A percentile compares a stretch with the other conserved stretches of the same genome.
Conservation (phyloP, 345 rosid genomes). For the Reutealis trisperma region DNA sequence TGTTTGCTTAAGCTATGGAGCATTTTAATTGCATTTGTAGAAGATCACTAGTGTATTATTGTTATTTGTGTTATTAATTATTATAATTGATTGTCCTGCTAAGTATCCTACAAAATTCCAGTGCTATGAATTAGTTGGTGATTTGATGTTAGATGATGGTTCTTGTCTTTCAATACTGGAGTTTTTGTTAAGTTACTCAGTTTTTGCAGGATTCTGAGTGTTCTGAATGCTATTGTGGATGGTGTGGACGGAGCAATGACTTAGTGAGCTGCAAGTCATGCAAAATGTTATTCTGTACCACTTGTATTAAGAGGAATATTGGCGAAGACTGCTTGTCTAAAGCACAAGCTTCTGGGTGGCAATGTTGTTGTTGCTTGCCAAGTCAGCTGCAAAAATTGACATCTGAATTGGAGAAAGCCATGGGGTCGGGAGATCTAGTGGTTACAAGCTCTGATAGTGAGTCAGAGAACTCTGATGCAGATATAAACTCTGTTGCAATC, state of each 20-base stretch:
- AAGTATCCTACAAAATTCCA: not conserved
- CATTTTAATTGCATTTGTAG: not conserved
- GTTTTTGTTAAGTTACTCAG: constrained; percentile 19
- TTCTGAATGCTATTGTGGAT: constrained; percentile 74
- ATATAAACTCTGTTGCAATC: constrained; percentile 34
- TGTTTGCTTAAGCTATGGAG: not conserved
- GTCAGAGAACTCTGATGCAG: constrained; percentile 69
- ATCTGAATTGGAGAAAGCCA: constrained; percentile 69
- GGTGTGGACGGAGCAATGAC: constrained; percentile 79
- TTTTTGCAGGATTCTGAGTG: constrained; percentile 64
- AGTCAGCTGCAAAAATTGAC: constrained; percentile 65
- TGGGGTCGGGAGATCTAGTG: constrained; percentile 40
- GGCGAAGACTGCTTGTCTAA: constrained; percentile 69
- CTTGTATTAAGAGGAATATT: constrained; percentile 74
- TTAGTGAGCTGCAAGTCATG: constrained; percentile 81
- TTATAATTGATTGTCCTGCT: not conserved
- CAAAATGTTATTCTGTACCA: constrained; percentile 63
- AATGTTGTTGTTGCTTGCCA: constrained; percentile 84
- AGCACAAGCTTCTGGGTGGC: constrained; percentile 73
- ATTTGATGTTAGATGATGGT: not conserved
- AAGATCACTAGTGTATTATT: not conserved
- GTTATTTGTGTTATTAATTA: not conserved
- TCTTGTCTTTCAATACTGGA: constrained; percentile 11
- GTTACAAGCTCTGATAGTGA: constrained; percentile 64
- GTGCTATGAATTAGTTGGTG: not conserved